Evolutionary conservation across 345 rosid species (phyloP).

Genomic region (Pugionium cornutum): DNA sequence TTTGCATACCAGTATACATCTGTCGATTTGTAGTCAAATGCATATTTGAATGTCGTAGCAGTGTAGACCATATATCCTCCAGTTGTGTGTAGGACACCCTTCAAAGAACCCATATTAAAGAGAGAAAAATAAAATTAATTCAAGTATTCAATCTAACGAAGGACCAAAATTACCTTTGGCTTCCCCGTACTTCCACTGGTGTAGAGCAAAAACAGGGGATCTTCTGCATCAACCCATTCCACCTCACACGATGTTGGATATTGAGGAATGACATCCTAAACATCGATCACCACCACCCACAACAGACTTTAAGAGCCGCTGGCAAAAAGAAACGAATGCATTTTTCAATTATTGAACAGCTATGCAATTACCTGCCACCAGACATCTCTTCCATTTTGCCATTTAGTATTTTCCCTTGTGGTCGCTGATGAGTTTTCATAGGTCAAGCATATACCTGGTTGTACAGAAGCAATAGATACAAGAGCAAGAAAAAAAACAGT

Average conservation of each 20-base stretch:
- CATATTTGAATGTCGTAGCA: slow-evolving; percentile 96
- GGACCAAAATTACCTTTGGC: slow-evolving; percentile 68
- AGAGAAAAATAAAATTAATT: slow-evolving; percentile 8
- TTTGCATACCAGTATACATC: slow-evolving; percentile 83
- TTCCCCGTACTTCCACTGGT: slow-evolving; percentile 99
- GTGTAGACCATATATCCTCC: slow-evolving; percentile 98
- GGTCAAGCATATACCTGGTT: slow-evolving; percentile 70
- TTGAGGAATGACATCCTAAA: slow-evolving; percentile 76
- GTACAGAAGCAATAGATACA: slow-evolving; percentile 17
- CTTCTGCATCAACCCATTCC: slow-evolving; percentile 99
- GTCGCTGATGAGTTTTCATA: slow-evolving; percentile 71
- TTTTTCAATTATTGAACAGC: neutral
- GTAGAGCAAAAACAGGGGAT: slow-evolving; percentile 89
- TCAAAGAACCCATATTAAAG: slow-evolving; percentile 34
- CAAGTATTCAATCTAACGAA: slow-evolving; percentile 5
- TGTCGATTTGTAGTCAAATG: slow-evolving; percentile 89
- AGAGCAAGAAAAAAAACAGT: slow-evolving; percentile 29
- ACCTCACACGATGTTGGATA: slow-evolving; percentile 82
- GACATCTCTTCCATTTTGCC: slow-evolving; percentile 83
- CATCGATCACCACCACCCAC: slow-evolving; percentile 27
- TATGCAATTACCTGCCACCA: slow-evolving; percentile 87
- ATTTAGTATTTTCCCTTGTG: slow-evolving; percentile 74
- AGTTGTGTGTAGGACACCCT: slow-evolving; percentile 98
- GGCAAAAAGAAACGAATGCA: neutral
- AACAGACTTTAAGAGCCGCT: slow-evolving; percentile 4